Evolutionary conservation across 1,139 yeast genomes (phyloP).

Genomic region (Arxiozyma heterogenica): DNA sequence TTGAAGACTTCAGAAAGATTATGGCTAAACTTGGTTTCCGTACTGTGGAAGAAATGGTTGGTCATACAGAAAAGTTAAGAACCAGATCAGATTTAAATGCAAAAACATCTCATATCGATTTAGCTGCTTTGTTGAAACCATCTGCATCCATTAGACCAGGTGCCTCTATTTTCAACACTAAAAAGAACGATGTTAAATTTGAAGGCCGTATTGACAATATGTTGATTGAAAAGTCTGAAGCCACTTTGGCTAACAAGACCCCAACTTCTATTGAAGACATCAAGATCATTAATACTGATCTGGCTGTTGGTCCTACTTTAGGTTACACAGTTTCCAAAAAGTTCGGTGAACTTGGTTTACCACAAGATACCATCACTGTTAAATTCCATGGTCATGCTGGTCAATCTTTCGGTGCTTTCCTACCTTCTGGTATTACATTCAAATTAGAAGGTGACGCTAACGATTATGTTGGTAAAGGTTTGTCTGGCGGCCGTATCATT

Average conservation of each 20-base stretch:
- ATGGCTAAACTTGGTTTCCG: conserved; percentile 96
- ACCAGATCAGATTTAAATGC: conserved; percentile 84
- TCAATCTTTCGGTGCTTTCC: conserved; percentile 96
- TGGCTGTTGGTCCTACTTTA: conserved; percentile 89
- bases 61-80: conserved; percentile 81
- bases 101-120: conserved; percentile 84
- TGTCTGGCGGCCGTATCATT: conserved; percentile 88
- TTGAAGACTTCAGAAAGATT: conserved; percentile 82
- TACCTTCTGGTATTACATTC: conserved; percentile 91
- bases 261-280: conserved; percentile 85
- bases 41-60: conserved; percentile 95
- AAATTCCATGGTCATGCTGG: conserved; percentile 92
- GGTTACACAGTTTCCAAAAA: conserved; percentile 89
- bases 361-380: conserved; percentile 92
- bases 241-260: conserved; percentile 85
- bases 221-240: conserved; percentile 89
- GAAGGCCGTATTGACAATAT: conserved; percentile 92
- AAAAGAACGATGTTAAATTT: conserved; percentile 89
- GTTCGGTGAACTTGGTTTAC: conserved; percentile 89
- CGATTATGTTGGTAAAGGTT: conserved; percentile 95
- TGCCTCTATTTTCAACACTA: conserved; percentile 85
- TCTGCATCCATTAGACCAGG: conserved; percentile 98
- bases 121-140: conserved; percentile 90
- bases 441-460: conserved; percentile 96
- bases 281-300: conserved; percentile 88